Percentiles rank a stretch among this genome's conserved stretches.
phyloP scores from a whole-genome alignment of 306 rosid genomes.

The Hippophae gyantsensis region DNA sequence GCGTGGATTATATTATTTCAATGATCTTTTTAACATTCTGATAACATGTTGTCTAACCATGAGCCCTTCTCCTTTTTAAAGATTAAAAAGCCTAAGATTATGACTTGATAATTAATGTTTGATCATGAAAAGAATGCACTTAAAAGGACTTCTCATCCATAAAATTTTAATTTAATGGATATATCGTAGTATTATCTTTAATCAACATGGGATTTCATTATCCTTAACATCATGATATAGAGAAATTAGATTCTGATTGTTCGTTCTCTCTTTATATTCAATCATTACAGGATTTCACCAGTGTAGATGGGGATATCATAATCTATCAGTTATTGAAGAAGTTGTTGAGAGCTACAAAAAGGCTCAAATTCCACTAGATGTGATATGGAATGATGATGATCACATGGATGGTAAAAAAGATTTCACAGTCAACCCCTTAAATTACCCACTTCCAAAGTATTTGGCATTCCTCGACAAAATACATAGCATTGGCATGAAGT shows the following conservation, averaged over 20 bases:
- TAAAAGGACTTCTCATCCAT: too few species aligned
- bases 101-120: too few species aligned
- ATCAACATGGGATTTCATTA: too few species aligned
- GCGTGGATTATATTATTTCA: too few species aligned
- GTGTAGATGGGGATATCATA: slow-evolving; percentile 99
- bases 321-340: slow-evolving; percentile 85
- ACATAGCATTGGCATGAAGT: slow-evolving; percentile 84
- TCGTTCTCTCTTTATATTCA: background rate
- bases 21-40: too few species aligned
- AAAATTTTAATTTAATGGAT: too few species aligned
- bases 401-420: slow-evolving; percentile 90
- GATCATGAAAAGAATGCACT: too few species aligned
- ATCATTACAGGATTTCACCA: slow-evolving; percentile 77
- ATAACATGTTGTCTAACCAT: too few species aligned
- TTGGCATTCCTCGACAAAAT: slow-evolving; percentile 70
- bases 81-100: too few species aligned
- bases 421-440: slow-evolving; percentile 60
- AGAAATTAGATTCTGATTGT: background rate
- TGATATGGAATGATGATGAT: slow-evolving; percentile 94
- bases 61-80: too few species aligned
- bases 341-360: slow-evolving; percentile 80
- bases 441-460: slow-evolving; percentile 76
- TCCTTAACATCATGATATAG: background rate
- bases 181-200: too few species aligned
- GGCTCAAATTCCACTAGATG: slow-evolving; percentile 89